phyloP scores from a whole-genome alignment of 192 early-diverging fungal species.

The Gigaspora rosea region DNA sequence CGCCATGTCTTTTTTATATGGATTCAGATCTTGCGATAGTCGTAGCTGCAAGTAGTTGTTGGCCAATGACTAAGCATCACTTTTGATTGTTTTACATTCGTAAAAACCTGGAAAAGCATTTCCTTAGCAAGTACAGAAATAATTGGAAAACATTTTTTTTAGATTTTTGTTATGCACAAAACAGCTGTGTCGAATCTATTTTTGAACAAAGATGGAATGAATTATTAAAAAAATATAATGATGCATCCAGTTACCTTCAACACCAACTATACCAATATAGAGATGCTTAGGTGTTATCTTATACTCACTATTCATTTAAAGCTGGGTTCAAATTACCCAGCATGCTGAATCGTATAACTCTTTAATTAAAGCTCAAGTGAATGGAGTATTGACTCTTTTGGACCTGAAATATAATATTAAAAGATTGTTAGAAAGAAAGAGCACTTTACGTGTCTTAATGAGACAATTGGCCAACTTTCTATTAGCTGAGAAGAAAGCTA shows the following conservation, averaged over 20 bases:
- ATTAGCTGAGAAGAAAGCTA: no score
- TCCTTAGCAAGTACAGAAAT: neutral
- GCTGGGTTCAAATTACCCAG: no score
- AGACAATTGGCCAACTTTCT: no score
- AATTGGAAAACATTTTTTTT: neutral
- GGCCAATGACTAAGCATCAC: neutral
- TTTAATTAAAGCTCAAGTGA: no score
- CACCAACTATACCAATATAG: no score
- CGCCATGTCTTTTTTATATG: neutral
- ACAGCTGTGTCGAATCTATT: neutral
- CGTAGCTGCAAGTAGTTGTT: neutral
- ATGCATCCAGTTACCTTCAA: neutral
- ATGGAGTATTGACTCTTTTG: no score
- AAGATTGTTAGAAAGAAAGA: no score
- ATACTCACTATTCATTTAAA: no score
- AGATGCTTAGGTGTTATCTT: no score
- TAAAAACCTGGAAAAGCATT: slow-evolving; percentile 8
- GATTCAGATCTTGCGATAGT: neutral
- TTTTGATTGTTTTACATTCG: slow-evolving; percentile 10
- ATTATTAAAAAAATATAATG: neutral
- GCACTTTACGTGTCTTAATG: no score
- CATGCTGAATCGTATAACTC: no score
- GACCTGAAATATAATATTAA: no score
- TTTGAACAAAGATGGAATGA: neutral
- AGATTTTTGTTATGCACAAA: slow-evolving; percentile 4